Evolutionary conservation across 805 yeast genomes (phyloP), one percentile per base, ranked within the genome.

Genomic region (Candida patagonica): DNA sequence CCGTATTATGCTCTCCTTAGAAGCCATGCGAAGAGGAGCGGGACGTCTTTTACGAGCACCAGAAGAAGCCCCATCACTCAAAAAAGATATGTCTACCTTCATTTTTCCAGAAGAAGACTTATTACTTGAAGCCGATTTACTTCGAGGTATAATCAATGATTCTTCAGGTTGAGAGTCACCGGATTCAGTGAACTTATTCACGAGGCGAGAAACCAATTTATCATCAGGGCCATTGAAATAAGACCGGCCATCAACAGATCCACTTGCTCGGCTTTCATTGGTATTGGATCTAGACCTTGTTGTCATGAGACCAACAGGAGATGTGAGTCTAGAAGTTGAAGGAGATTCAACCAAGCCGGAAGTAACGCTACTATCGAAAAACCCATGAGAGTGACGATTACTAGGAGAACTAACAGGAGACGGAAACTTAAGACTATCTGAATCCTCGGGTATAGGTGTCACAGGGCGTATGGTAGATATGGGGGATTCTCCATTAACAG

Each of bases 211-310:
- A n/a, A 42, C 46, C 6, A 42, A 37, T 4, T 40, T 34, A 35
- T 42, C 46, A 9, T 42, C 23, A 9, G 46, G 46, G 16, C 46
- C 41, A 8, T 35, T 26, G 25, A 35, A 42, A 26, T 42, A 42
- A 2, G 46, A 42, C 16, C 33, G 36, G 37, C 40, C 41, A 26
- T 42, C 46, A 27, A 42, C 36, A 6, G 41, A 40, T 16, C 46
- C 42, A 9, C 31, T 27, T 7, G 43, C 43, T 7, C 31, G 29
- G 5, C 43, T 33, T 5, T 33, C 37, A 8, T n/a, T 33, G 16
- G 37, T 33, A n/a, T 20, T 6, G 6, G 37, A 7, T 23, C 37
- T 21, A 10, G 23, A 15, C 17, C 37, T 22, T 10, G 26, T n/a
- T 4, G 16, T 6, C 4, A 5, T 6, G 13, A 33, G 4, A 15